Evolutionary conservation across 192 early-diverging fungal genomes (phyloP).

Genomic region (Umbelopsis isabellina): DNA sequence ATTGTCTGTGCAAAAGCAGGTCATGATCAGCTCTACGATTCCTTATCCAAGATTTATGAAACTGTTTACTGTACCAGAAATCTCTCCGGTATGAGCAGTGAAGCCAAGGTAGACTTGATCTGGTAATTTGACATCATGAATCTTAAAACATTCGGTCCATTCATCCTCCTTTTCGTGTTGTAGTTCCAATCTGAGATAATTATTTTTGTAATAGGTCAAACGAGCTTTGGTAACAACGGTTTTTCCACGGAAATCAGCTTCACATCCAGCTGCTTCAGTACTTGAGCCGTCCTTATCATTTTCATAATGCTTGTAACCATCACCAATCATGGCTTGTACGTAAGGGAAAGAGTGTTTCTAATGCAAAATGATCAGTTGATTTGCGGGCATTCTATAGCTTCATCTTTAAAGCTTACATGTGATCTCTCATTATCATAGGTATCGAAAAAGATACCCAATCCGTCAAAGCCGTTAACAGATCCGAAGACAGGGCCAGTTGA

Average conservation of each 20-base stretch:
- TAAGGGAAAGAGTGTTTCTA: slow-evolving; percentile 78
- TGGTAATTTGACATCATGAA: slow-evolving; percentile 76
- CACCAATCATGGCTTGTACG: slow-evolving; percentile 92
- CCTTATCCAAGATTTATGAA: neutral
- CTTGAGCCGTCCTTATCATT: slow-evolving; percentile 80
- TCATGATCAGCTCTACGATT: slow-evolving; percentile 9
- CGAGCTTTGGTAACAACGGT: slow-evolving; percentile 62
- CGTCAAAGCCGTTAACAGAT: slow-evolving; percentile 81
- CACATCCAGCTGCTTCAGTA: slow-evolving; percentile 68
- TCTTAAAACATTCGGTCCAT: slow-evolving; percentile 86
- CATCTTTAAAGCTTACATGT: slow-evolving; percentile 37
- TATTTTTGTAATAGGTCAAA: slow-evolving; percentile 76
- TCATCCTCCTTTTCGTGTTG: slow-evolving; percentile 55
- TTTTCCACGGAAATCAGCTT: slow-evolving; percentile 79
- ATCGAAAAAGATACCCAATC: slow-evolving; percentile 96
- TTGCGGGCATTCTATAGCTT: too few relatives aligned
- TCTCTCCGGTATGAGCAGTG: slow-evolving; percentile 89
- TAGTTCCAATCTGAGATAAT: slow-evolving; percentile 53
- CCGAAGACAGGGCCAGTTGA: slow-evolving; percentile 88
- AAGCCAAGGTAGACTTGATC: slow-evolving; percentile 85
- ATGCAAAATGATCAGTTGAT: neutral
- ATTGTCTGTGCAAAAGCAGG: slow-evolving; percentile 28
- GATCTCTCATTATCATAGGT: slow-evolving; percentile 86
- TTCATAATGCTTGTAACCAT: slow-evolving; percentile 88
- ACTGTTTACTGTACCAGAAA: slow-evolving; percentile 57